Evolutionary conservation across 495 filamentous ascomycete species (phyloP), one percentile per base, ranked within the genome.

Genomic region (Neurospora tetrasperma): DNA sequence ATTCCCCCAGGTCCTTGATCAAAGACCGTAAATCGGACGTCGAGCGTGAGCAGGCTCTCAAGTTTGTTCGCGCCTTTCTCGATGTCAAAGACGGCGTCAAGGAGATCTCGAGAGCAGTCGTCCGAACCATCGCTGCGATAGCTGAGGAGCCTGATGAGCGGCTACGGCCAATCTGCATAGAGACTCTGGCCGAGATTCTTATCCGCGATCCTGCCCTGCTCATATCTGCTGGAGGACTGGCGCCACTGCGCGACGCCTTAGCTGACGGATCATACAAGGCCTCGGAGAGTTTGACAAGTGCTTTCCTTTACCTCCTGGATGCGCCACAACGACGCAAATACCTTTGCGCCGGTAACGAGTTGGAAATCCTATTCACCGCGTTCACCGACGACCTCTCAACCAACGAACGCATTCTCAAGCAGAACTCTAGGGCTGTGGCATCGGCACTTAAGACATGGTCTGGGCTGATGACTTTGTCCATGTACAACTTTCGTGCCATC

Each of bases 11-110:
- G 73, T 97, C 96, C 9, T 86, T 99, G 38, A 92, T 94, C 74
- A 98, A 98, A 79, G 94, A 98, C 78, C 91, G 93, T 79, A 98
- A 97, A 78, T 91, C 95, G 12, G 96, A 93, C 78, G 93, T 99
- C 62, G 96, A 99, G 82, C 90, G 96, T 68, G 96, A 99, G 79
- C 96, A 99, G 81, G 96, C 96, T 1, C 81, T 99, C 75, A 99
- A 99, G 79, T 98, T 99, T 82, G 92, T 98, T 35, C 88, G 96
- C 72, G 93, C 94, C 8, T 99, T 99, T 80, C 84, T 99, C 35
- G 96, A 98, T 75, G 93, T 99, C 76, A 97, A 98, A 78, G 93
- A 93, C 75, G 96, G 96, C 16, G 91, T 96, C 7, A 86, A 86
- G 66, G 96, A 99, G 79, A 89, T 99, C 70, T 97, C 95, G 3